Percentiles rank a stretch among this genome's conserved stretches.
Conservation (phyloP, 768 basidiomycete species). For the Boletus edulis region DNA sequence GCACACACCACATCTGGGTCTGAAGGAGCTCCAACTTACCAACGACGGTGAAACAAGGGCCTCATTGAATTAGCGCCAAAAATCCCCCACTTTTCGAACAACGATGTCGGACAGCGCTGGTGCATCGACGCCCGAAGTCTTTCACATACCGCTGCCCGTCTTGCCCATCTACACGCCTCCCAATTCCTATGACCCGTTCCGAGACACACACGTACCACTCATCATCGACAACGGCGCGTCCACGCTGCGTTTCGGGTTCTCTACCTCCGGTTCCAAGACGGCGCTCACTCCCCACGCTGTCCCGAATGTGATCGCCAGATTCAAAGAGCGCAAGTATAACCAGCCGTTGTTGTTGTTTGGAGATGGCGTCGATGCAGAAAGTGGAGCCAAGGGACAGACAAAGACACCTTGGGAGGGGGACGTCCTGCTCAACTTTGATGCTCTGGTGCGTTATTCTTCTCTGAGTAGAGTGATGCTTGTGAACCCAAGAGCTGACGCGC, state of each 20-base stretch:
- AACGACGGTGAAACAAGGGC: no score
- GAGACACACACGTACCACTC: slow-evolving; percentile 56
- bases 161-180: slow-evolving; percentile 36
- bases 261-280: slow-evolving; percentile 39
- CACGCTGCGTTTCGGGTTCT: slow-evolving; percentile 80
- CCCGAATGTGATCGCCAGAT: slow-evolving; percentile 77
- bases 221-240: slow-evolving; percentile 91
- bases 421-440: slow-evolving; percentile 86
- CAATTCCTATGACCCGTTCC: slow-evolving; percentile 51
- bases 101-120: slow-evolving; percentile 13
- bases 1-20: no score
- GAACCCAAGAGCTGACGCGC: neutral
- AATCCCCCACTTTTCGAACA: neutral
- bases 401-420: slow-evolving; percentile 94
- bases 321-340: slow-evolving; percentile 86
- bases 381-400: slow-evolving; percentile 73
- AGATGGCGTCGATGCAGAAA: slow-evolving; percentile 82
- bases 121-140: slow-evolving; percentile 13
- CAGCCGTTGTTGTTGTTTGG: slow-evolving; percentile 86
- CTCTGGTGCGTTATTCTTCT: slow-evolving; percentile 55
- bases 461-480: neutral
- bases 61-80: no score
- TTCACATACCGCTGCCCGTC: slow-evolving; percentile 20
- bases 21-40: no score
- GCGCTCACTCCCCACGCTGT: slow-evolving; percentile 49